A percentile compares a stretch with the other conserved stretches of the same genome.
phyloP scores from a whole-genome alignment of 768 basidiomycete genomes.

The Leucocoprinus sp. region DNA sequence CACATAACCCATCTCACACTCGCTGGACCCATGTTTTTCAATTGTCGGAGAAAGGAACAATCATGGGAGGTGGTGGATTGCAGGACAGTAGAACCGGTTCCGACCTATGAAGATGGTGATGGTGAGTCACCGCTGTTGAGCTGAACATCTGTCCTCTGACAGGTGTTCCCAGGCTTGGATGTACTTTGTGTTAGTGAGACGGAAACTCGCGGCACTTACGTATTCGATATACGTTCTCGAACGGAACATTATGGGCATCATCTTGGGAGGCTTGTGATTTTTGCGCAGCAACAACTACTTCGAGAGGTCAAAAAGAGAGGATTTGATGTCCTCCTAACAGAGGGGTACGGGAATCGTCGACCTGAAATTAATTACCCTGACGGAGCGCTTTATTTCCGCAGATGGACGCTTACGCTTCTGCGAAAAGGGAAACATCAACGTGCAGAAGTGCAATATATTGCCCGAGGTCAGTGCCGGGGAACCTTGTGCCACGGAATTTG shows the following conservation, averaged over 20 bases:
- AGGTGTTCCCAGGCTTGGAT: constrained; percentile 41
- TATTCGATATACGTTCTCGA: constrained; percentile 46
- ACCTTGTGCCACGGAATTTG: constrained; percentile 10
- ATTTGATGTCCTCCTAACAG: constrained; percentile 56
- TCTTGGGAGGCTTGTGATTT: constrained; percentile 45
- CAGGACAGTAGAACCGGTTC: constrained; percentile 54
- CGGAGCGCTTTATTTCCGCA: constrained; percentile 18
- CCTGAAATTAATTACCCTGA: constrained; percentile 7
- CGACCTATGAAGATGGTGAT: constrained; percentile 54
- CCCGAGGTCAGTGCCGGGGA: constrained; percentile 37
- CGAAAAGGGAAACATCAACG: constrained; percentile 57
- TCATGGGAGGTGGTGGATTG: constrained; percentile 78
- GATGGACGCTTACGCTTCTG: constrained; percentile 61
- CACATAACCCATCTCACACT: no score
- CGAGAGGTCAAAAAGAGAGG: constrained; percentile 44
- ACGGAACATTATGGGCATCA: constrained; percentile 34
- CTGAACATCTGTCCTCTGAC: not conserved
- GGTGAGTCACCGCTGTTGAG: constrained; percentile 27
- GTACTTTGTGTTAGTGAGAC: constrained; percentile 43
- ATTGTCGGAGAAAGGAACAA: constrained; percentile 46
- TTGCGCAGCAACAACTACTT: constrained; percentile 58
- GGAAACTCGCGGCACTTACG: constrained; percentile 52
- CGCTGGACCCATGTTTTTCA: constrained; percentile 30
- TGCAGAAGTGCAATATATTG: constrained; percentile 62
- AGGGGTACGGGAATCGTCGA: constrained; percentile 40